These are phyloP conservation scores for Calonectria ilicicola DNA, from an alignment of 2,329 filamentous ascomycete genomes.

Conservation along the genomic window DNA sequence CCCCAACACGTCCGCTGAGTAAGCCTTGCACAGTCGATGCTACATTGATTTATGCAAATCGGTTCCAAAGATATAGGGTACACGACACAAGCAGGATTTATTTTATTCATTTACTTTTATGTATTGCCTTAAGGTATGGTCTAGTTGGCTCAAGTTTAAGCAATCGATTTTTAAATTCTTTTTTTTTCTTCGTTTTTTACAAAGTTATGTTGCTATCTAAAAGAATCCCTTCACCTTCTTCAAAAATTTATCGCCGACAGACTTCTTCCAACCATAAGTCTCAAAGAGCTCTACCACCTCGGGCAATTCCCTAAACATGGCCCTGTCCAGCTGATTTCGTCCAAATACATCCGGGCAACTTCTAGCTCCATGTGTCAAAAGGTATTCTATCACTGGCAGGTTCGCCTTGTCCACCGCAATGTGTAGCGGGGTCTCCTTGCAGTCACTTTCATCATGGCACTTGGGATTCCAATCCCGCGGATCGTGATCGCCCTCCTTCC, in stretches of 20 bases:
- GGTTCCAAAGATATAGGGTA: too few relatives aligned
- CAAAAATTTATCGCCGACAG: background rate
- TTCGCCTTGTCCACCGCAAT: conserved; percentile 20
- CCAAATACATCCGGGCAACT: conserved; percentile 3
- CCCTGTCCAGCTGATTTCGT: conserved; percentile 5
- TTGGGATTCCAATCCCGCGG: conserved; percentile 21
- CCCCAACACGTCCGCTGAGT: background rate
- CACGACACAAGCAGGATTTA: too few relatives aligned
- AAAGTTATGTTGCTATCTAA: background rate
- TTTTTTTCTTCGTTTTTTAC: too few relatives aligned
- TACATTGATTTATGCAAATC: too few relatives aligned
- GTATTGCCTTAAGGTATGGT: too few relatives aligned
- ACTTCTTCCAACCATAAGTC: background rate
- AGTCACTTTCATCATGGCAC: conserved; percentile 18
- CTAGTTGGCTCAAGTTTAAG: too few relatives aligned
- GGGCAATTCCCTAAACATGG: background rate
- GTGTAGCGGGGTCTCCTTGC: conserved; percentile 13
- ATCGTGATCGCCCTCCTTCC: conserved; percentile 21
- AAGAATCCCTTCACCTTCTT: background rate
- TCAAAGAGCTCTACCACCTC: conserved; percentile 4
- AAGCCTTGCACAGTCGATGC: background rate
- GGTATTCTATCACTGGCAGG: conserved; percentile 6
- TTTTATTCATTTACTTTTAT: too few relatives aligned
- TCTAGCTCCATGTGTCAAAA: conserved; percentile 19
- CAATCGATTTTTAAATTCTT: background rate